Evolutionary conservation across 2,329 filamentous ascomycete species (phyloP), one percentile per base, ranked within the genome.

Genomic region (Leptographium radiaticola): DNA sequence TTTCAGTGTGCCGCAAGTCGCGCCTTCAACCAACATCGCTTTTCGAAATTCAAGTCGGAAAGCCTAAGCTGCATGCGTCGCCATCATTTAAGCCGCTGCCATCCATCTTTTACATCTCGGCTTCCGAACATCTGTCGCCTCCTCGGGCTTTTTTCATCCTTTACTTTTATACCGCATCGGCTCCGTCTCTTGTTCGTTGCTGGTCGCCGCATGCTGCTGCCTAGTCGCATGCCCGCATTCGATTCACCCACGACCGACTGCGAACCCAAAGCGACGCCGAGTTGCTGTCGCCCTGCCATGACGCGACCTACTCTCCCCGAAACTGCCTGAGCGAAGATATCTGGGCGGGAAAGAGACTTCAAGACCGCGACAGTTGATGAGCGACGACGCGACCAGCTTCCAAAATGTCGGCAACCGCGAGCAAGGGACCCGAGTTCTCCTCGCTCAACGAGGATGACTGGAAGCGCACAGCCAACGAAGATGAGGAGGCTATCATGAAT

Each of bases 401-500:
- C n/a, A 56, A 49, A 43, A 59, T 58, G 55, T 30, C 55, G 30
- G 40, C 50, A 20, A 20, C 54, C 12, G 36, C 34, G 4, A 50
- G 53, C 10, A 40, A 8, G 9, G 64, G 68, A 53, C 54, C 56
- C 34, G 58, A 61, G 54, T 58, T 61, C 50, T 51, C 57, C 43
- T 55, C 57, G 46, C 63, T 66, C 43, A 63, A 67, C n/a, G 65
- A 68, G 33, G 66, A 68, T 20, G 69, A 70, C 57, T 71, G 68
- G 67, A 64, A 66, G 54, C 63, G 63, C 20, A 74, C 77, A 57
- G 67, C 75, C 55, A 71, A 68, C 30, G 69, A 72, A 36, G 76
- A 81, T 59, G 72, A 78, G 30, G 67, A 66, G 51, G 67, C 70
- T 52, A 73, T 79, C 33, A 66, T 72, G 34, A 68, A 65, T 10